phyloP scores from a whole-genome alignment of 257 asterid genomes.

The Striga asiatica region DNA sequence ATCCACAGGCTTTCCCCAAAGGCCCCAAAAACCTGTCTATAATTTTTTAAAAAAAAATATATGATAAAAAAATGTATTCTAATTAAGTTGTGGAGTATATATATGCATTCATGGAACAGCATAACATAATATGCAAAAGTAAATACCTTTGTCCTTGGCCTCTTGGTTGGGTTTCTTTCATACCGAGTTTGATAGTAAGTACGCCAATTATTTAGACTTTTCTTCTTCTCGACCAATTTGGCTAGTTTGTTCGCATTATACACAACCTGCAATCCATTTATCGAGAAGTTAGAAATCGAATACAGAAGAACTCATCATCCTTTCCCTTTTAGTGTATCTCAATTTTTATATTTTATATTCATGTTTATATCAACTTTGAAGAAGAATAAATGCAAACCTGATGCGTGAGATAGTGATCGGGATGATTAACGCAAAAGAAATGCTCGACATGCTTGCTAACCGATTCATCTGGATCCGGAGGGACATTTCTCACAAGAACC shows the following conservation, averaged over 20 bases:
- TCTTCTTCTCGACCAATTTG: conserved; percentile 58
- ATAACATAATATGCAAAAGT: neutral
- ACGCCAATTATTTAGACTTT: conserved; percentile 59
- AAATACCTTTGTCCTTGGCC: conserved; percentile 72
- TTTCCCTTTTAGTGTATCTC: no score
- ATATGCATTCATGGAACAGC: neutral
- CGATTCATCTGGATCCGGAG: conserved; percentile 89
- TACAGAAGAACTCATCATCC: no score
- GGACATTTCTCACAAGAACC: conserved; percentile 96
- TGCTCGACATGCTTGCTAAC: conserved; percentile 88
- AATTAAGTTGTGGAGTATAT: no score
- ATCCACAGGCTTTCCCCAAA: conserved; percentile 72
- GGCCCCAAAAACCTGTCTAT: conserved; percentile 95
- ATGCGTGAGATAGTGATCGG: conserved; percentile 66
- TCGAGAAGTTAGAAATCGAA: neutral
- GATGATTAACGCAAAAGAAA: conserved; percentile 90
- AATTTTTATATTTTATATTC: no score
- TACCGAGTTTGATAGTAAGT: conserved; percentile 72
- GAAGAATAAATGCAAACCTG: conserved; percentile 34
- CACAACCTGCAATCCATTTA: conserved; percentile 45
- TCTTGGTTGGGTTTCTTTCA: conserved; percentile 64
- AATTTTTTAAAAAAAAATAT: conserved; percentile 23
- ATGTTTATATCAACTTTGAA: conserved; percentile 4
- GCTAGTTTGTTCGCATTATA: conserved; percentile 73
- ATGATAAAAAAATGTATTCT: no score